A percentile compares a stretch with the other conserved stretches of the same genome.
These are phyloP conservation scores for Cryoendolithus antarcticus DNA, from an alignment of 2,329 filamentous ascomycete genomes.

Conservation along the genomic window DNA sequence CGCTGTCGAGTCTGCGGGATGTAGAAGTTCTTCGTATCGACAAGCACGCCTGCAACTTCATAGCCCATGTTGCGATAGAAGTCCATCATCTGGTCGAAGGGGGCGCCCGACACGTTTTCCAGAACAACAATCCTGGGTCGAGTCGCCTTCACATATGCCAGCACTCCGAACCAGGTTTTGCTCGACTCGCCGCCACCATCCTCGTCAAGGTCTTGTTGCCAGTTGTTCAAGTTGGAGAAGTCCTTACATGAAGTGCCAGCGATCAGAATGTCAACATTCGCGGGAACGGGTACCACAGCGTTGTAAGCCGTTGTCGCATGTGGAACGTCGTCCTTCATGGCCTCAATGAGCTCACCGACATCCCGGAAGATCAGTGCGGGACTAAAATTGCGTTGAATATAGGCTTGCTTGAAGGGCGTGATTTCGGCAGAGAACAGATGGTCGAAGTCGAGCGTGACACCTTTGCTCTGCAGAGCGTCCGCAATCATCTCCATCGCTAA, in stretches of 20 bases:
- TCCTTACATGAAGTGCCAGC: constrained; percentile 68
- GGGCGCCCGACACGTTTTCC: constrained; percentile 55
- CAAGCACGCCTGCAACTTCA: constrained; percentile 31
- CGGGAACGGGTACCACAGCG: constrained; percentile 43
- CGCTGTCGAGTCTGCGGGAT: constrained; percentile 47
- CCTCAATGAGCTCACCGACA: constrained; percentile 27
- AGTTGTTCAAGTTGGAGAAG: constrained; percentile 54
- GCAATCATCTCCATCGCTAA: constrained; percentile 49
- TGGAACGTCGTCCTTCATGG: constrained; percentile 11
- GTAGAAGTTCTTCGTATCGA: constrained; percentile 62
- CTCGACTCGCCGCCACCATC: constrained; percentile 46
- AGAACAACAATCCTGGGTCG: constrained; percentile 54
- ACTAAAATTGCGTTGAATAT: constrained; percentile 35
- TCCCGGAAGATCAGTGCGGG: constrained; percentile 32
- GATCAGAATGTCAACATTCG: constrained; percentile 50
- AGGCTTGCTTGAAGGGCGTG: constrained; percentile 34
- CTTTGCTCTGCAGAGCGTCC: constrained; percentile 22
- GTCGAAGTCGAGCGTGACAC: constrained; percentile 15
- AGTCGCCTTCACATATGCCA: constrained; percentile 42
- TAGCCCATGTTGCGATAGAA: constrained; percentile 45
- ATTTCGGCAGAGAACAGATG: constrained; percentile 37
- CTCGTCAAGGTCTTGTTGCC: constrained; percentile 38
- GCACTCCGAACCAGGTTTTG: constrained; percentile 51
- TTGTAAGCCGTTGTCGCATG: constrained; percentile 53
- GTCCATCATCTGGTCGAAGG: constrained; percentile 40